These are phyloP conservation scores for Starmerella gropengiesseri DNA, from an alignment of 805 yeast genomes.

Conservation along the genomic window DNA sequence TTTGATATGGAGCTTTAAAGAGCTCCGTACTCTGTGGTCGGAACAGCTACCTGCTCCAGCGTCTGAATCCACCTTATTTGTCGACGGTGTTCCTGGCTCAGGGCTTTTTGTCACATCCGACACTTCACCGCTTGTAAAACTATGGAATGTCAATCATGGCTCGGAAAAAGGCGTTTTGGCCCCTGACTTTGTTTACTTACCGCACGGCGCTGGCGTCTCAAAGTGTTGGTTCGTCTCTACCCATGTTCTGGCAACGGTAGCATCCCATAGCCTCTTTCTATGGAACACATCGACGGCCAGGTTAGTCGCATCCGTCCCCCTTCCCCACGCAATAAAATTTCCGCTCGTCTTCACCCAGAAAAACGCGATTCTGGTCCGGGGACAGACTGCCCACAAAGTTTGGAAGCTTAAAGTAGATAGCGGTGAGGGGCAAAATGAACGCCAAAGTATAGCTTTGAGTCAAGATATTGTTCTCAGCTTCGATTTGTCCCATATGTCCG, in stretches of 20 bases:
- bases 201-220: neutral
- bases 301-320: neutral
- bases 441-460: too few relatives aligned
- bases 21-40: neutral
- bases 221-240: conserved; percentile 1
- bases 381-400: neutral
- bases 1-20: neutral
- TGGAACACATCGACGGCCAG: neutral
- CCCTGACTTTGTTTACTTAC: neutral
- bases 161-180: neutral
- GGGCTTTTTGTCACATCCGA: neutral
- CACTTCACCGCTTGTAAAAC: neutral
- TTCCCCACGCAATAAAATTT: neutral
- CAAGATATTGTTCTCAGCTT: too few relatives aligned
- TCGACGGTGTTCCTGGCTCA: neutral
- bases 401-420: neutral
- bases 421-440: too few relatives aligned
- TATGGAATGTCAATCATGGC: neutral
- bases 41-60: neutral
- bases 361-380: too few relatives aligned
- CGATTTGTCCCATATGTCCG: too few relatives aligned
- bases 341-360: neutral
- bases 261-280: neutral
- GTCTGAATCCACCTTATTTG: neutral
- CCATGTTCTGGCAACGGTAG: neutral